Percentiles rank a stretch among this genome's conserved stretches.
phyloP scores from a whole-genome alignment of 331 rosid genomes.

The Acacia concinna region DNA sequence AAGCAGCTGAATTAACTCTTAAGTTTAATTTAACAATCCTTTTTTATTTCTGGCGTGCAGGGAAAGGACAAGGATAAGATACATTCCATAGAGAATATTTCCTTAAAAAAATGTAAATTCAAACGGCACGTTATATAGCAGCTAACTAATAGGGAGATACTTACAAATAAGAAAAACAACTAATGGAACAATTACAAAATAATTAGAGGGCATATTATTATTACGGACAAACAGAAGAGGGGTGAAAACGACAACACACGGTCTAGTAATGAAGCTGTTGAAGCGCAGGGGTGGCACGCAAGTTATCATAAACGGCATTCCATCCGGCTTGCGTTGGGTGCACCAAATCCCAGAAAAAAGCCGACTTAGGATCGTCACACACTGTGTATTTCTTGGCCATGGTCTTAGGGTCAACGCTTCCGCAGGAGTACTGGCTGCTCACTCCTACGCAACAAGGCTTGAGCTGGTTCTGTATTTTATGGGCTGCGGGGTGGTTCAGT shows the following conservation, averaged over 20 bases:
- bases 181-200: not conserved
- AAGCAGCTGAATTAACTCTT: not conserved
- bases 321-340: slow-evolving; percentile 64
- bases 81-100: not conserved
- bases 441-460: slow-evolving; percentile 69
- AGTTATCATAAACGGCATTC: slow-evolving; percentile 45
- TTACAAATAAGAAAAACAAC: not conserved
- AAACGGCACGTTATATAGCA: not conserved
- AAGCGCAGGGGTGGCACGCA: not conserved
- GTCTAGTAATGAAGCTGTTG: not conserved
- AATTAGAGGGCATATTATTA: not conserved
- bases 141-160: not conserved
- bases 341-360: slow-evolving; percentile 60
- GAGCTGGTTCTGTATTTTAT: slow-evolving; percentile 36
- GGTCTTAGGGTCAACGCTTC: slow-evolving; percentile 49
- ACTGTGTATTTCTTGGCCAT: slow-evolving; percentile 46
- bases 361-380: slow-evolving; percentile 45
- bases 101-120: not conserved
- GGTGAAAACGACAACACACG: not conserved
- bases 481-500: slow-evolving; percentile 38
- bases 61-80: not conserved
- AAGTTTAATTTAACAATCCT: not conserved
- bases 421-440: slow-evolving; percentile 51
- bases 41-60: too few species aligned
- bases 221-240: not conserved